A percentile compares a stretch with the other conserved stretches of the same genome.
Evolutionary conservation across 495 filamentous ascomycete species (phyloP).

Genomic region (Daldinia vernicosa): DNA sequence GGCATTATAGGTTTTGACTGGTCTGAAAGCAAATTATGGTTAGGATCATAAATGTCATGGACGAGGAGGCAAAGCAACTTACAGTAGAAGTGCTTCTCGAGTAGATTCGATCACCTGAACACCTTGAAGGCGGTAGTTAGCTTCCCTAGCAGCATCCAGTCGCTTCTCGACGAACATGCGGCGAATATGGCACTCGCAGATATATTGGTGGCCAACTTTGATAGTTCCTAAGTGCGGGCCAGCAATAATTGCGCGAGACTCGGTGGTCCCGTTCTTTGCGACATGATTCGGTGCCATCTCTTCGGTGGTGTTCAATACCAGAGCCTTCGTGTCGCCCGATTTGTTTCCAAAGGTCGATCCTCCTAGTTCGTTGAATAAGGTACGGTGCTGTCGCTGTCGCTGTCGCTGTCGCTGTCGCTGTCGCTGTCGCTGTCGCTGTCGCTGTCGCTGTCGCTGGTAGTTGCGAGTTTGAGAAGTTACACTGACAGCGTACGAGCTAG

Average conservation of each 20-base stretch:
- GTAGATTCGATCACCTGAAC: slow-evolving; percentile 31
- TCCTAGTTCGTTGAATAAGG: background rate
- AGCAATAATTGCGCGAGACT: background rate
- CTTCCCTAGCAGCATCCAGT: slow-evolving; percentile 49
- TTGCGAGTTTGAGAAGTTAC: background rate
- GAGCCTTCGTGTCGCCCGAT: background rate
- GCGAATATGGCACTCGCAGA: slow-evolving; percentile 50
- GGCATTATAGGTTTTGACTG: slow-evolving; percentile 84
- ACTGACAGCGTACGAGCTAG: background rate
- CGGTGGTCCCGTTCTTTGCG: slow-evolving; percentile 28
- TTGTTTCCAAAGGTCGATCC: background rate
- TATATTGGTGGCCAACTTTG: slow-evolving; percentile 53
- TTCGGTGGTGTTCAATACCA: background rate
- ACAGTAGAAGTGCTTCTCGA: slow-evolving; percentile 29
- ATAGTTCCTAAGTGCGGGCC: slow-evolving; percentile 53
- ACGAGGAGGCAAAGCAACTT: background rate
- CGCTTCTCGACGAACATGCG: slow-evolving; percentile 51
- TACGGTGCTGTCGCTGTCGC: background rate
- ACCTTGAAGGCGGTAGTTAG: slow-evolving; percentile 38
- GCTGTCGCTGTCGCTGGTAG: background rate
- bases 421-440: too few species aligned
- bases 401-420: too few species aligned
- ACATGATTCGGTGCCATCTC: slow-evolving; percentile 31
- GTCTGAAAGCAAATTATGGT: slow-evolving; percentile 53
- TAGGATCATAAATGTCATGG: background rate